Evolutionary conservation across 2,329 filamentous ascomycete genomes (phyloP), one percentile per base, ranked within the genome.

Genomic region (Colletotrichum salicis): DNA sequence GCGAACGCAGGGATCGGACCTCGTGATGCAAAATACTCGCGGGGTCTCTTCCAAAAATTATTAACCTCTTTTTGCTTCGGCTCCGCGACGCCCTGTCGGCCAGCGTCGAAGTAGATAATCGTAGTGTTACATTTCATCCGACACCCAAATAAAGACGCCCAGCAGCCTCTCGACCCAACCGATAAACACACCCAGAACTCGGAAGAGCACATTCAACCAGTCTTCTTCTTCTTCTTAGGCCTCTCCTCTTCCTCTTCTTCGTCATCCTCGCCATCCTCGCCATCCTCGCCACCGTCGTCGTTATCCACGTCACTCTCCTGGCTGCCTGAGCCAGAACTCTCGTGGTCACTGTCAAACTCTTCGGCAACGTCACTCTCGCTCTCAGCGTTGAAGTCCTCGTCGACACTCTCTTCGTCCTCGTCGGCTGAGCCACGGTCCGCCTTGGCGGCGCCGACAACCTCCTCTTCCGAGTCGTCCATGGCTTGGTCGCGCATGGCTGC

Each of bases 351-450:
- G 82, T 99, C 96, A 76, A 91, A 99, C 80, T 99, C 97, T 82
- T 99, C 96, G 1, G 96, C 96, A 2, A 98, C 95, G 76, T 99
- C 96, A 64, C 93, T 97, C 75, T 99, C 96, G 15, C 93, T 95
- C 73, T 97, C 94, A 6, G 93, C 94, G 76, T 93, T 90, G 87
- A 99, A 99, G 84, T 99, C 96, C 81, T 99, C 96, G 77, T 99
- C 96, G 10, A 95, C 91, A 72, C 93, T 96, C 85, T 98, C 96
- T 79, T 96, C 93, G 78, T 99, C 96, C 82, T 99, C 96, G 79
- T 98, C 96, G 4, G 96, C 96, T 33, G 93, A 96, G 74, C 96
- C 96, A 70, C 95, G 92, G 81, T 96, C 94, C 2, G 92, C 89
- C 75, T 90, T 89, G 72, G 82, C 90, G 71, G 82, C 90, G n/a